Evolutionary conservation across 495 filamentous ascomycete genomes (phyloP), one percentile per base, ranked within the genome.

Genomic region (Podospora conica): DNA sequence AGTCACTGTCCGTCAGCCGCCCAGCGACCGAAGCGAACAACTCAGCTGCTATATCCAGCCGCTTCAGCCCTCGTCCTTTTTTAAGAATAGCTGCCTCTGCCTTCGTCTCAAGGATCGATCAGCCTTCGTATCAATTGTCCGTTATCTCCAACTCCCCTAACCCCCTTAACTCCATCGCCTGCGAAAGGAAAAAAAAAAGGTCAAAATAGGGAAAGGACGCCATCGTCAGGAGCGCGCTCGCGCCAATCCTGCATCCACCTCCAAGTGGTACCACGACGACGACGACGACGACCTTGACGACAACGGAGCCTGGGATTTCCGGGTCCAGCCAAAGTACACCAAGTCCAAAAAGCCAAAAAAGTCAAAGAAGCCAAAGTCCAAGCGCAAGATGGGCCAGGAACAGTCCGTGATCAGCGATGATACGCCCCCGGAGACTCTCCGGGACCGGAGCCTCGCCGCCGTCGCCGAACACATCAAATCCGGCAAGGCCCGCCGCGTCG

Each of bases 401-500:
- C 64, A 74, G n/a, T 81, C 79, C 20, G 64, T 83, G 55, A 76
- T 94, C 70, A 84, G 86, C 73, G 86, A 90, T 40, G 83, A 83
- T 69, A 84, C 82, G 25, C 83, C 83, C 20, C 83, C 93, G 4
- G 75, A 82, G 62, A 90, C 86, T 1, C 81, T 97, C 20, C 78
- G 83, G 27, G 82, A 84, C 20, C 86, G 92, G 60, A 89, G 82
- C 25, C 72, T 97, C 4, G 81, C 87, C 24, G 89, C 84, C 4
- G 81, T 97, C 48, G 93, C 90, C 25, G 85, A 90, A 28, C 87
- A 88, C 71, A 91, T 97, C 73, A 86, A 85, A 61, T 82, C 87
- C 71, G 86, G 87, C 33, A 73, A 81, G 59, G 89, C 86, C 20
- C 82, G 83, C 55, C 82, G 83, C 56, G 85, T 97, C 59, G 91